A percentile compares a stretch with the other conserved stretches of the same genome.
These are phyloP conservation scores for Corylus avellana DNA, from an alignment of 306 rosid species.

Conservation along the genomic window DNA sequence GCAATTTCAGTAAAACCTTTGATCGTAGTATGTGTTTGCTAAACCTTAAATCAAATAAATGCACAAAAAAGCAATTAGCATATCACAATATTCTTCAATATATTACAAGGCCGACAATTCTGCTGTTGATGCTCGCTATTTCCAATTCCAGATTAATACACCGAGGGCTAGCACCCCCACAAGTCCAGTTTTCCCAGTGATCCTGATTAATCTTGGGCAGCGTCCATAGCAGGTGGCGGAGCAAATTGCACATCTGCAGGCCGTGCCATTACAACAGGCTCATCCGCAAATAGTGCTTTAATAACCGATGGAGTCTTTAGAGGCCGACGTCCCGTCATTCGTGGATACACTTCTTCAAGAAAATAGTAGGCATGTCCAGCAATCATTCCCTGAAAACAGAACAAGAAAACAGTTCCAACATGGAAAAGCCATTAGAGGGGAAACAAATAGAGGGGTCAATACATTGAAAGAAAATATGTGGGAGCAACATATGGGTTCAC, in stretches of 20 bases:
- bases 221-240: slow-evolving; percentile 63
- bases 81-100: slow-evolving; percentile 28
- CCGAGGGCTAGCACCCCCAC: background rate
- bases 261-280: slow-evolving; percentile 76
- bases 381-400: slow-evolving; percentile 79
- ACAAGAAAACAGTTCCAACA: background rate
- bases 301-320: slow-evolving; percentile 84
- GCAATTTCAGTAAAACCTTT: slow-evolving; percentile 22
- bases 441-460: slow-evolving; percentile 11
- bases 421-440: background rate
- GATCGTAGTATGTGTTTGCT: slow-evolving; percentile 5
- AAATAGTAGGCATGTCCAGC: slow-evolving; percentile 98
- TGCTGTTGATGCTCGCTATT: slow-evolving; percentile 20
- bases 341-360: slow-evolving; percentile 91
- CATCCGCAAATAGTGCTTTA: slow-evolving; percentile 86
- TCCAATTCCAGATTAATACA: slow-evolving; percentile 8
- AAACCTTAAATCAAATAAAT: slow-evolving; percentile 34
- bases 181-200: slow-evolving; percentile 1
- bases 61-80: slow-evolving; percentile 32
- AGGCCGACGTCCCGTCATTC: slow-evolving; percentile 87
- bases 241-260: slow-evolving; percentile 86
- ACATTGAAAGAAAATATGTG: background rate
- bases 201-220: slow-evolving; percentile 51
- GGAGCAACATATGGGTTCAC: background rate
- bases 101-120: slow-evolving; percentile 47